These are phyloP conservation scores for Aspergillus fumigatiaffinis DNA, from an alignment of 2,329 filamentous ascomycete species.

Conservation along the genomic window DNA sequence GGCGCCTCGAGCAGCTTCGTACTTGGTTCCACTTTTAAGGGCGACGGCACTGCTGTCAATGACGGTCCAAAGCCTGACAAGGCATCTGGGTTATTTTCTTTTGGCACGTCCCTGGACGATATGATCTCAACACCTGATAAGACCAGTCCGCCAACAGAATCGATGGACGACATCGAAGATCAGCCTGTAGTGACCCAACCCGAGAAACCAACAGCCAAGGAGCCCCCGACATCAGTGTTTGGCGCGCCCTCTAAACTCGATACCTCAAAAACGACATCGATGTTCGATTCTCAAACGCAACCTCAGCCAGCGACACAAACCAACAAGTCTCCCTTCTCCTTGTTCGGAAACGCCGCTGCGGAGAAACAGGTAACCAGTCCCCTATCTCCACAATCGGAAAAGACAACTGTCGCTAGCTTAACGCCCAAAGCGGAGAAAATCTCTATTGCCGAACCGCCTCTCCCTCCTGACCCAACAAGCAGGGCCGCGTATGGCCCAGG, in stretches of 20 bases:
- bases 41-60: slow-evolving; percentile 37
- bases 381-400: slow-evolving; percentile 30
- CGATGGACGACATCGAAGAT: slow-evolving; percentile 37
- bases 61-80: slow-evolving; percentile 39
- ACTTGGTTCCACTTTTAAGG: slow-evolving; percentile 44
- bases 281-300: slow-evolving; percentile 29
- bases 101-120: slow-evolving; percentile 38
- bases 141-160: slow-evolving; percentile 29
- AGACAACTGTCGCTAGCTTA: slow-evolving; percentile 24
- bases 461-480: slow-evolving; percentile 48
- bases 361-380: slow-evolving; percentile 25
- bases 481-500: slow-evolving; percentile 44
- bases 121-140: slow-evolving; percentile 35
- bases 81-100: slow-evolving; percentile 33
- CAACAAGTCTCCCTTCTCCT: slow-evolving; percentile 28
- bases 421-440: slow-evolving; percentile 33
- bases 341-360: slow-evolving; percentile 24
- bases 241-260: slow-evolving; percentile 20
- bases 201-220: slow-evolving; percentile 20
- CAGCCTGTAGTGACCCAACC: slow-evolving; percentile 15
- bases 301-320: slow-evolving; percentile 24
- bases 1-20: slow-evolving; percentile 34
- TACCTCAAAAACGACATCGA: slow-evolving; percentile 25
- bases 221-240: slow-evolving; percentile 21
- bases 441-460: slow-evolving; percentile 32